A percentile compares a stretch with the other conserved stretches of the same genome.
phyloP scores from a whole-genome alignment of 2,329 filamentous ascomycete genomes.

The Metarhizium sp. region DNA sequence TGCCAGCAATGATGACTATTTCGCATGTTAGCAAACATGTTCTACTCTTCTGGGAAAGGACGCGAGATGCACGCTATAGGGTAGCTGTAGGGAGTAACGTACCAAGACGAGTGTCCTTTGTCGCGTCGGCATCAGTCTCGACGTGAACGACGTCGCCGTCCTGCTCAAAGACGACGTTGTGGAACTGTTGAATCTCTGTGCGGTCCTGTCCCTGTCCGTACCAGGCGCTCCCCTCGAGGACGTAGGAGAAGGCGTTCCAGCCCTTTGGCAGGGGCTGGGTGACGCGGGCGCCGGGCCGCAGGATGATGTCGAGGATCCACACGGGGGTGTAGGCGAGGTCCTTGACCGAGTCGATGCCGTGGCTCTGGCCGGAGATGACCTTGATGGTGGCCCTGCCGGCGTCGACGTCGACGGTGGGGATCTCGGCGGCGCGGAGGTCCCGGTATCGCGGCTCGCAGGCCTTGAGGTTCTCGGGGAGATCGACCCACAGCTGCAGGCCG shows the following conservation, averaged over 20 bases:
- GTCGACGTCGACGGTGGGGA: slow-evolving; percentile 64
- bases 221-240: slow-evolving; percentile 60
- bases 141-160: slow-evolving; percentile 68
- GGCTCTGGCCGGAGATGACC: slow-evolving; percentile 78
- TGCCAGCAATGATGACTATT: slow-evolving; percentile 62
- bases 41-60: too few relatives aligned
- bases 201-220: slow-evolving; percentile 47
- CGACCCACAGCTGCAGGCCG: slow-evolving; percentile 93
- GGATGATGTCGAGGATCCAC: slow-evolving; percentile 82
- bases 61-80: neutral
- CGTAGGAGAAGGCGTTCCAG: slow-evolving; percentile 90
- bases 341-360: slow-evolving; percentile 77
- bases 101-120: slow-evolving; percentile 44
- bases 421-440: slow-evolving; percentile 69
- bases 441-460: slow-evolving; percentile 86
- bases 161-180: slow-evolving; percentile 84
- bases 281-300: slow-evolving; percentile 70
- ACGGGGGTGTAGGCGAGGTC: slow-evolving; percentile 94
- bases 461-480: slow-evolving; percentile 75
- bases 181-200: slow-evolving; percentile 55
- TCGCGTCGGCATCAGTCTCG: slow-evolving; percentile 56
- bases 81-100: slow-evolving; percentile 7
- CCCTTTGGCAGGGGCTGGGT: slow-evolving; percentile 64
- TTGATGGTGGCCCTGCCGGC: slow-evolving; percentile 70
- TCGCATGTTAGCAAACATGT: too few relatives aligned